Evolutionary conservation across 2,329 filamentous ascomycete species (phyloP).

Genomic region (Aspergillus unguis): DNA sequence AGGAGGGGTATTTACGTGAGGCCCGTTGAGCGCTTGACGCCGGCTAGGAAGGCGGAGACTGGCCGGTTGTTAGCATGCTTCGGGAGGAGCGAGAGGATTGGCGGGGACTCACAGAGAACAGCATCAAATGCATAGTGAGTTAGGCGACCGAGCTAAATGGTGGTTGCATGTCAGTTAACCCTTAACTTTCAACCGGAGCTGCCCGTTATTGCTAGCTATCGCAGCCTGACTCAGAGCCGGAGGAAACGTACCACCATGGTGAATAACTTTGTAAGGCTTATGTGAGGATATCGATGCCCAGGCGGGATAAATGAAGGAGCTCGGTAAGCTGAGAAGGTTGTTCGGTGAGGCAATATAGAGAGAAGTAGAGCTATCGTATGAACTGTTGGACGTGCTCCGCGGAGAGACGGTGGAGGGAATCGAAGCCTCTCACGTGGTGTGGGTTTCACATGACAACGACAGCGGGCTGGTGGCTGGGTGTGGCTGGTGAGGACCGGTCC

Average conservation of each 20-base stretch:
- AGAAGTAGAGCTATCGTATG: neutral
- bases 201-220: no score
- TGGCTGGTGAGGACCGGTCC: slow-evolving; percentile 4
- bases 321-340: neutral
- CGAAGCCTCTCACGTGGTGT: slow-evolving; percentile 5
- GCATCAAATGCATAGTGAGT: slow-evolving; percentile 96
- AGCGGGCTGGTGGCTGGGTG: slow-evolving; percentile 4
- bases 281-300: no score
- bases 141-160: slow-evolving; percentile 75
- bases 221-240: neutral
- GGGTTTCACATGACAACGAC: slow-evolving; percentile 6
- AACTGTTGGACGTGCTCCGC: neutral
- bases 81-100: neutral
- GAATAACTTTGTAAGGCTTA: no score
- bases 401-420: neutral
- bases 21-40: slow-evolving; percentile 95
- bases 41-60: slow-evolving; percentile 95
- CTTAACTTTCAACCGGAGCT: no score
- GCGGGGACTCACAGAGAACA: slow-evolving; percentile 68
- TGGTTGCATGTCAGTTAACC: neutral
- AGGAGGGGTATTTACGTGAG: slow-evolving; percentile 73
- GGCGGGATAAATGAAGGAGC: no score
- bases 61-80: neutral
- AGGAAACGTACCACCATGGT: slow-evolving; percentile 10
- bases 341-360: slow-evolving; percentile 7